Percentiles rank a stretch among this genome's conserved stretches.
Conservation (phyloP, 495 filamentous ascomycete species). For the Pyrenopolyporus hunteri region DNA sequence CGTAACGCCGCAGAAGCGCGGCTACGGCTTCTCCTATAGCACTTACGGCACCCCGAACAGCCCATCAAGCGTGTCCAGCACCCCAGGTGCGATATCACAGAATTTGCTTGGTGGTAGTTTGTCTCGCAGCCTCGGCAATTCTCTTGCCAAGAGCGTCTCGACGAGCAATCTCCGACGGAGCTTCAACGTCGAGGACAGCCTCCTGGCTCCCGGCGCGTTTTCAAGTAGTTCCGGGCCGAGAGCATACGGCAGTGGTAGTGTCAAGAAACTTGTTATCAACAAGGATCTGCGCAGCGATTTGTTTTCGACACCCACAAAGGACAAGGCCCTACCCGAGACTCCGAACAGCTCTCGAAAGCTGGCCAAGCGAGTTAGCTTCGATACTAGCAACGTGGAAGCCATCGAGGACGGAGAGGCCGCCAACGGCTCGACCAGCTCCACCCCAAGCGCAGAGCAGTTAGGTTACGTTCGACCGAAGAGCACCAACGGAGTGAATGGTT, state of each 20-base stretch:
- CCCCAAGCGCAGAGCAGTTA: slow-evolving; percentile 65
- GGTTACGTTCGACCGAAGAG: slow-evolving; percentile 66
- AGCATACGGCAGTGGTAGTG: slow-evolving; percentile 63
- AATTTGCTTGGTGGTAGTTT: slow-evolving; percentile 71
- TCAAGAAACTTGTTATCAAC: slow-evolving; percentile 92
- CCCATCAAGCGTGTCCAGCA: slow-evolving; percentile 67
- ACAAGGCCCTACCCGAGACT: slow-evolving; percentile 47
- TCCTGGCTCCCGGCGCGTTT: slow-evolving; percentile 85
- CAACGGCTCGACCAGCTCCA: slow-evolving; percentile 52
- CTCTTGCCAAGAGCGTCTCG: slow-evolving; percentile 67
- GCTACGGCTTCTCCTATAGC: slow-evolving; percentile 89
- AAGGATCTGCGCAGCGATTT: slow-evolving; percentile 81
- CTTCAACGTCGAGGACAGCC: slow-evolving; percentile 70
- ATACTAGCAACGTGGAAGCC: slow-evolving; percentile 60
- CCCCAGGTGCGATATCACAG: slow-evolving; percentile 67
- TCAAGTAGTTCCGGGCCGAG: slow-evolving; percentile 67
- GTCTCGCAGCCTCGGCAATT: slow-evolving; percentile 46
- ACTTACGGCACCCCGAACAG: slow-evolving; percentile 83
- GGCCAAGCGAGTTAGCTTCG: slow-evolving; percentile 91
- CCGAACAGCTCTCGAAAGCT: slow-evolving; percentile 63
- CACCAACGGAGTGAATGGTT: slow-evolving; percentile 58
- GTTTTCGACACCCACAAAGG: slow-evolving; percentile 63
- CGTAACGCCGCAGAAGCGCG: slow-evolving; percentile 79
- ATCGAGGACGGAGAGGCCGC: slow-evolving; percentile 48
- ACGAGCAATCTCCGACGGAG: slow-evolving; percentile 67